Base-by-base conservation (phyloP, 1,284 basidiomycete species). In the Takashimella tepidaria region DNA sequence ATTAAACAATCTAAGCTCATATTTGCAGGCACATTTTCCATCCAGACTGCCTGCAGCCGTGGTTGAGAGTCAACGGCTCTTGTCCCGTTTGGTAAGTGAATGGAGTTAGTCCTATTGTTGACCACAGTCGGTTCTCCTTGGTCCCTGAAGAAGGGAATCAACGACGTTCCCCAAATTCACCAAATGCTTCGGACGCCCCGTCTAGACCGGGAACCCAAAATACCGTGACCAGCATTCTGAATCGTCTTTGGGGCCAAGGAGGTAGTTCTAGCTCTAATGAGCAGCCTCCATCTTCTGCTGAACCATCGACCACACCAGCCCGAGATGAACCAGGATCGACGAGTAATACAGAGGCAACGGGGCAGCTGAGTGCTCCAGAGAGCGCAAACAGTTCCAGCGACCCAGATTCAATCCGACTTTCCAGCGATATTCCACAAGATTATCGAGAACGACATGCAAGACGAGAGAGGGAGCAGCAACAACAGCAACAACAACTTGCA, bases 31-130 rank as follows among this genome's bases (percentile, higher is more conserved):
- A 76, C 53, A 60, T 72, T 37, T 76, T 73, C 59, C 74, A 76
- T 57, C 61, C 63, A 1, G 71, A 70, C 50, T 76, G 74, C 50
- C 55, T 76, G 2, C 60, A 69, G 6, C 73, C 73, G 2, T 76
- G 74, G 74, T 59, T 76, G 6, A 64, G 69, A 57, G 56, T 59
- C 11, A 76, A 76, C 53, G 74, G 74, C 3, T 70, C 70, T 4
- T 76, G 74, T 60, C 74, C 74, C 0, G 72, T 74, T 6, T 76
- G 74, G 73, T 70, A 46, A 56, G 70, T 47, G 20, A 49, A 4
- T 40, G 21, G 25, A 5, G 24, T 41, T 16, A 20, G 5, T 37
- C 13, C 13, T 16, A 11, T 25, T 42, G 43, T 57, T 55, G 16
- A 57, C 24, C 21, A 3, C 51, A 73, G 73, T 49, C 73, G 73